Evolutionary conservation across 1,284 basidiomycete genomes (phyloP), one percentile per base, ranked within the genome.

Genomic region (Vanrija pseudolonga): DNA sequence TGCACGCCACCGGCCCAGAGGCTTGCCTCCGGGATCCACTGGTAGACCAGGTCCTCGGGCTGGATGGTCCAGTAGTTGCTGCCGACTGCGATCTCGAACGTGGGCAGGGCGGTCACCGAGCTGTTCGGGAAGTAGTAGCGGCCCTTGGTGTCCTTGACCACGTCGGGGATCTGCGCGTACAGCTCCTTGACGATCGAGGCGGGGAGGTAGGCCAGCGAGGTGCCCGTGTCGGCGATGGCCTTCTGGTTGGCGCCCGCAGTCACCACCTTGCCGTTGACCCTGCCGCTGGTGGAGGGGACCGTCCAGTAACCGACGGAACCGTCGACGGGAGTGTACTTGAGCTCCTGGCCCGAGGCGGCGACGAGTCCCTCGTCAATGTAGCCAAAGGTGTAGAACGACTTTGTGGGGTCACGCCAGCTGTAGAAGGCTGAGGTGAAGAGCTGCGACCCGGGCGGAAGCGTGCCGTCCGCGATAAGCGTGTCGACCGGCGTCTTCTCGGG

Each of bases 121-220:
- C 8, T 38, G 22, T 17, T 26, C 0, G 53, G 53, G 45, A 55
- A 24, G 20, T 46, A 9, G 24, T 49, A 55, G n/a, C 48, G 45
- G 23, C 47, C 45, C 32, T 36, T 8, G 6, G 1, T 0, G 44
- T 37, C n/a, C 48, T 50, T 51, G 40, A 28, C 47, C 0, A 88
- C 80, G 28, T 84, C 85, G 0, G 86, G 84, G 50, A 98, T 90
- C 59, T 87, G 84, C 1, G 81, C 78, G 67, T 86, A 97, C 48
- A 98, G 80, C 12, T 76, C 72, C 0, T 81, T 71, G 38, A 93
- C 84, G 40, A 80, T 76, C 7, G 71, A 64, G 4, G 82, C 36
- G 0, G 93, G 92, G 0, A 88, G 89, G 15, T 89, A 91, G 48
- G 97, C 82, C 42, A 96, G 84, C 0, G 93, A 95, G 2, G 92